Base-by-base conservation (phyloP, 495 filamentous ascomycete genomes). In the Hypoxylon cercidicola region DNA sequence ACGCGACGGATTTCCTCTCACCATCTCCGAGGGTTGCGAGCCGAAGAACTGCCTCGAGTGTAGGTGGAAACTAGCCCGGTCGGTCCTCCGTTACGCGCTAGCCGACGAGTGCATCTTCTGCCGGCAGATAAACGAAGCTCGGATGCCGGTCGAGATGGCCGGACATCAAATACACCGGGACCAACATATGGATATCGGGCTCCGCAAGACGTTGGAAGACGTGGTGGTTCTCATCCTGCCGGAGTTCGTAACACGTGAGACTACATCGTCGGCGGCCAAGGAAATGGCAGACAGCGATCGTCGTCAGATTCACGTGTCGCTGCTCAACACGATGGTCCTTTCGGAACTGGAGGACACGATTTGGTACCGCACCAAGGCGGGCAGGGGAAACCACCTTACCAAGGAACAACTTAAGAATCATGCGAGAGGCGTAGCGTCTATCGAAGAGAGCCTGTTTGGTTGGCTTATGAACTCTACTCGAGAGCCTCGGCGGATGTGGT, bases 171-270 rank as follows among this genome's bases (percentile, higher is more conserved):
- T 47, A 3, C 71, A 62, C 7, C 60, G 65, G 6, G 45, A 56
- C 5, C 55, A 50, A 4, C 67, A 73, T 21, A 41, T 71, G 1
- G 44, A 43, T 12, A 7, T 49, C n/a, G 68, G 62, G 10, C 32
- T 71, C 11, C 48, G 37, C 18, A 45, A 56, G 11, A 34, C 47
- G 8, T n/a, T 71, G 0, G 25, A 52, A n/a, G 63, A 71, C 18
- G 41, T 64, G 18, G 60, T 66, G 19, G 18, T 19, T 35, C 64
- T 71, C 11, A 32, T 66, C 1, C 67, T 62, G 35, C 64, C 71
- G 5, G 71, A 73, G 21, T 71, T 71, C 51, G 35, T 61, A 13
- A 73, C 71, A 51, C 68, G 71, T 50, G 58, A 60, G 32, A 71
- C 68, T 1, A 45, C 54, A 4, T 4, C 16, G 16, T 66, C 71